Percentiles rank a stretch among this genome's conserved stretches.
Evolutionary conservation across 2,329 filamentous ascomycete species (phyloP).

Genomic region (Penicillium sp.): DNA sequence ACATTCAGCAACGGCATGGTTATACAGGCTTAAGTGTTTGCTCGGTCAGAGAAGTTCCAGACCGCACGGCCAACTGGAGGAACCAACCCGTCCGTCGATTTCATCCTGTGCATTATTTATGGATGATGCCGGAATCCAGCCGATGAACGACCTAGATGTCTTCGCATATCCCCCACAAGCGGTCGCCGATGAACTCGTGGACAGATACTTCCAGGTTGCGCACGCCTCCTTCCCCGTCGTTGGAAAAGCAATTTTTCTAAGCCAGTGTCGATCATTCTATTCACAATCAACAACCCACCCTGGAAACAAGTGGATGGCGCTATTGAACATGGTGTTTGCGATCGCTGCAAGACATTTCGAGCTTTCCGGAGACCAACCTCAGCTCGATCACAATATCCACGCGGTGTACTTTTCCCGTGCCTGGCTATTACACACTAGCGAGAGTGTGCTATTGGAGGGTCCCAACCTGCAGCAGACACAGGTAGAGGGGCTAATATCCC

Average conservation of each 20-base stretch:
- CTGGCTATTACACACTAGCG: conserved; percentile 33
- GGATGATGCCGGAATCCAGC: conserved; percentile 31
- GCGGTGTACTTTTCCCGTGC: conserved; percentile 37
- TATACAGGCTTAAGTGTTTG: conserved; percentile 33
- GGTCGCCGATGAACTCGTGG: conserved; percentile 35
- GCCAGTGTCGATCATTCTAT: conserved; percentile 34
- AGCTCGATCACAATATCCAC: conserved; percentile 27
- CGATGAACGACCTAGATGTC: conserved; percentile 30
- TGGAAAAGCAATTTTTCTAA: conserved; percentile 32
- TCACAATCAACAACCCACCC: conserved; percentile 25
- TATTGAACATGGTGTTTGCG: conserved; percentile 40
- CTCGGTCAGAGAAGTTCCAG: conserved; percentile 23
- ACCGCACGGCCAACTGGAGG: conserved; percentile 15
- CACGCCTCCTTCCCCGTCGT: conserved; percentile 39
- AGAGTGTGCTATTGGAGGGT: conserved; percentile 31
- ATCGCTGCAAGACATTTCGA: conserved; percentile 34
- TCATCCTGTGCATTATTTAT: conserved; percentile 26
- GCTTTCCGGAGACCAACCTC: conserved; percentile 22
- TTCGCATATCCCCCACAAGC: conserved; percentile 29
- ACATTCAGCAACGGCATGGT: conserved; percentile 39
- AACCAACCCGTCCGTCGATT: conserved; percentile 24
- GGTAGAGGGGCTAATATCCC: conserved; percentile 34
- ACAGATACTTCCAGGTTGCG: conserved; percentile 34
- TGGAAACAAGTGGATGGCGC: conserved; percentile 35
- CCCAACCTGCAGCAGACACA: conserved; percentile 40